phyloP scores from a whole-genome alignment of 768 basidiomycete species.

The Porpolomopsis calyptriformis region DNA sequence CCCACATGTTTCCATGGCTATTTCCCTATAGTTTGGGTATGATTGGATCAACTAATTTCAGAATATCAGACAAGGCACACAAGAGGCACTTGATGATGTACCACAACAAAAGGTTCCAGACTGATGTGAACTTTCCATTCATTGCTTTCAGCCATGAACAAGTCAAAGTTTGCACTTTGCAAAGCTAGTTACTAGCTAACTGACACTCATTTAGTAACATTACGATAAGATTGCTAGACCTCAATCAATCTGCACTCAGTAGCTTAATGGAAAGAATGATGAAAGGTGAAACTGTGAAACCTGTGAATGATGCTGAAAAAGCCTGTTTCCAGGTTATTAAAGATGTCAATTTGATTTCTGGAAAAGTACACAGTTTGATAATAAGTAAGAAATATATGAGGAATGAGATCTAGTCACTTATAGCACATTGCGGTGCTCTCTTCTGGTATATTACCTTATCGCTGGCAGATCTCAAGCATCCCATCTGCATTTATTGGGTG shows the following conservation, averaged over 20 bases:
- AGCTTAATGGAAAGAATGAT: slow-evolving; percentile 14
- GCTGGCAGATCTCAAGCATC: slow-evolving; percentile 22
- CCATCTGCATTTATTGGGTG: slow-evolving; percentile 24
- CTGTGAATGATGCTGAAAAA: slow-evolving; percentile 23
- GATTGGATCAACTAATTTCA: slow-evolving; percentile 6
- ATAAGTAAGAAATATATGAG: slow-evolving; percentile 18
- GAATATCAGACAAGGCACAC: slow-evolving; percentile 13
- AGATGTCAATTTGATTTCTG: slow-evolving; percentile 26
- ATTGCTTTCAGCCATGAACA: slow-evolving; percentile 32
- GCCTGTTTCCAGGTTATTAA: slow-evolving; percentile 24
- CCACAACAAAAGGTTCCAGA: slow-evolving; percentile 30
- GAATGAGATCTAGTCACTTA: slow-evolving; percentile 19
- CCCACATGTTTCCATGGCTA: slow-evolving; percentile 25
- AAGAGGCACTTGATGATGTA: slow-evolving; percentile 23
- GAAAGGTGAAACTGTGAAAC: slow-evolving; percentile 17
- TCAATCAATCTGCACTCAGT: slow-evolving; percentile 17
- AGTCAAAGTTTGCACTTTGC: slow-evolving; percentile 19
- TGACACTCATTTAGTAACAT: slow-evolving; percentile 19
- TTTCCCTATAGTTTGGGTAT: slow-evolving; percentile 23
- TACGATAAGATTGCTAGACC: slow-evolving; percentile 10
- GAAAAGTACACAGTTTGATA: slow-evolving; percentile 19
- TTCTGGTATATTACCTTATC: slow-evolving; percentile 22
- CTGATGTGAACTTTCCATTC: slow-evolving; percentile 27
- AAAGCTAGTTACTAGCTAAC: slow-evolving; percentile 21
- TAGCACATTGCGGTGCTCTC: slow-evolving; percentile 15